These are phyloP conservation scores for Wallacemonas sp. DNA, from an alignment of 208 protist genomes.

Conservation along the genomic window DNA sequence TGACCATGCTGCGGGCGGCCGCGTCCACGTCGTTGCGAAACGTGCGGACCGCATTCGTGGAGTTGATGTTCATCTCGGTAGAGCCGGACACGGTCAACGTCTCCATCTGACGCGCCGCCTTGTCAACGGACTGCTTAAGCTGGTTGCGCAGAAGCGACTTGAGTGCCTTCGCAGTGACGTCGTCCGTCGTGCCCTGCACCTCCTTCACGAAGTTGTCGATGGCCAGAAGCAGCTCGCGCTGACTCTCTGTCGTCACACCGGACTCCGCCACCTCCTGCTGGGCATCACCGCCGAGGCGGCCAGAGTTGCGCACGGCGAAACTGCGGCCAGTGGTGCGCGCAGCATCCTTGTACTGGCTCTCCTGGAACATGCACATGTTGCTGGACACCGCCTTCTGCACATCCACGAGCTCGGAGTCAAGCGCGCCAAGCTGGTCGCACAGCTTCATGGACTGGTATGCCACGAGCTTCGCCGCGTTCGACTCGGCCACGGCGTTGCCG, in stretches of 20 bases:
- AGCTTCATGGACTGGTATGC: conserved; percentile 72
- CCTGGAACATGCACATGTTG: conserved; percentile 81
- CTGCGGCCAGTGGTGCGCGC: conserved; percentile 71
- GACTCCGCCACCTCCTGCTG: conserved; percentile 26
- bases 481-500: conserved; percentile 66
- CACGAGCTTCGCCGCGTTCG: conserved; percentile 65
- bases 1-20: conserved; percentile 44
- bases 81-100: conserved; percentile 46
- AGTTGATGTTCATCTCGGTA: conserved; percentile 45
- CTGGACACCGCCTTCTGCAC: conserved; percentile 75
- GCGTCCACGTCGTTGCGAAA: conserved; percentile 67
- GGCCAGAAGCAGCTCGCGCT: conserved; percentile 65
- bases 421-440: conserved; percentile 63
- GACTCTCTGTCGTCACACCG: conserved; percentile 49
- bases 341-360: conserved; percentile 65
- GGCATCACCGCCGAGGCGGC: conserved; percentile 36
- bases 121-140: conserved; percentile 71
- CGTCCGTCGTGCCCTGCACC: conserved; percentile 53
- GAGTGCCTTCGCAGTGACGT: conserved; percentile 51
- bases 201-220: conserved; percentile 75
- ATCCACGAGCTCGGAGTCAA: conserved; percentile 67
- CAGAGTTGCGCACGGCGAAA: conserved; percentile 81
- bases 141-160: conserved; percentile 68
- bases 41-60: conserved; percentile 53
- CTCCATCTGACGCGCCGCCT: conserved; percentile 58